Evolutionary conservation across 2,329 filamentous ascomycete genomes (phyloP), one percentile per base, ranked within the genome.

Genomic region (Xylariales sp.): DNA sequence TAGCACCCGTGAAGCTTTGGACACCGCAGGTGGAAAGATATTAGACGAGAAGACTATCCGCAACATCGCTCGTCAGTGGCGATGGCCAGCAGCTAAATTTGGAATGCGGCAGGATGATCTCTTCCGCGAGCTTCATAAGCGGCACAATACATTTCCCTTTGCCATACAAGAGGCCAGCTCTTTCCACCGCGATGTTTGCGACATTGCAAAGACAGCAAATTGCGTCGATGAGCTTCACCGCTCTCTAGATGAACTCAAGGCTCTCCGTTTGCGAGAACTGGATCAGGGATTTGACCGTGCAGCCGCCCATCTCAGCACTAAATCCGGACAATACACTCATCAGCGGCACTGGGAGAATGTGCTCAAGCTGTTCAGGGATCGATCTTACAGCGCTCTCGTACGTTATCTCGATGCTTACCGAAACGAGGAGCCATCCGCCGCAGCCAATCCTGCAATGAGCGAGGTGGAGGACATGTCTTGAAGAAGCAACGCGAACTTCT

Each of bases 1-100:
- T n/a, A n/a, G 33, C 14, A 35, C 33, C 5, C 23, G 29, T 4
- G 28, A 37, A 18, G 33, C 31, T 13, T 24, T 41, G 1, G 33
- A 45, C 21, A 33, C 17, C 4, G 37, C 37, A 15, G 30, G 37
- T 20, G 37, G 37, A n/a, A 40, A 34, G 37, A 18, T 21, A 10
- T 21, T 34, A 12, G 31, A 42, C 44, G 29, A 46, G 25, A 33
- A 40, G 10, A 37, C 28, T 14, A 37, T 44, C 19, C 33, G 33
- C 33, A 40, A 40, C 29, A 40, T 44, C 18, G 30, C 29, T n/a
- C 25, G 27, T 14, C 38, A 25, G 15, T 44, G 34, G 31, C 36
- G 38, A 8, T 42, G 36, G 25, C 41, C 33, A 11, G 39, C 30
- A 10, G 36, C 29, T 28, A 42, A 28, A 29, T 37, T 44, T 19